Evolutionary conservation across 371 early-diverging fungal genomes (phyloP), one percentile per base, ranked within the genome.

Genomic region (Mucor sp.): DNA sequence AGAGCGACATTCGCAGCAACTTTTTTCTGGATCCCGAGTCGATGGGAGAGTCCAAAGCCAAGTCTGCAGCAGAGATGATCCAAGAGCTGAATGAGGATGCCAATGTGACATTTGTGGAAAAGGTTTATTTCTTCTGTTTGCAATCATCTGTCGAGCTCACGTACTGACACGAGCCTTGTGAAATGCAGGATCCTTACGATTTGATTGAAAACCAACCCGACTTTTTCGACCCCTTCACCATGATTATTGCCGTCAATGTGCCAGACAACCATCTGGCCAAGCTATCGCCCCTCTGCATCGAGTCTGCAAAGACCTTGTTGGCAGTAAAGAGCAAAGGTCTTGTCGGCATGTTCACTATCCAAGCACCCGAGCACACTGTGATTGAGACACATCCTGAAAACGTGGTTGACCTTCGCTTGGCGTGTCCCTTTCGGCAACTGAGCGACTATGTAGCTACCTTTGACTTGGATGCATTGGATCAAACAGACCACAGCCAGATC

Each of bases 71-170:
- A 5, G 86, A 85, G 27, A 72, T 91, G n/a, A 85, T 97, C 30
- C 71, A 77, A 27, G 96, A 96, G 75, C 74, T 98, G 58, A 98
- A 98, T 74, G 92, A 90, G 62, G 95, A 95, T 65, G 97, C 92
- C 21, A 63, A 72, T n/a, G 94, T 92, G 8, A 58, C 69, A 23
- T 69, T 61, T 57, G 70, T 88, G 17, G 77, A 75, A 47, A 75
- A 83, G 76, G 90, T 89, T 74, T n/a, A n/a, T n/a, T n/a, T n/a
- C n/a, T 30, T 14, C 9, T 44, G 47, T 66, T 8, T 23, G 6
- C 14, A n/a, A 27, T 9, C 17, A 8, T 5, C 53, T 15, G n/a
- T 27, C 11, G 6, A 53, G 15, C 53, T 6, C 2, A 53, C 25
- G 2, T 12, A 27, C 4, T 39, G 17, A 55, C 27, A n/a, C n/a